These are phyloP conservation scores for Fusarium albosuccineum DNA, from an alignment of 2,329 filamentous ascomycete genomes.

Conservation along the genomic window DNA sequence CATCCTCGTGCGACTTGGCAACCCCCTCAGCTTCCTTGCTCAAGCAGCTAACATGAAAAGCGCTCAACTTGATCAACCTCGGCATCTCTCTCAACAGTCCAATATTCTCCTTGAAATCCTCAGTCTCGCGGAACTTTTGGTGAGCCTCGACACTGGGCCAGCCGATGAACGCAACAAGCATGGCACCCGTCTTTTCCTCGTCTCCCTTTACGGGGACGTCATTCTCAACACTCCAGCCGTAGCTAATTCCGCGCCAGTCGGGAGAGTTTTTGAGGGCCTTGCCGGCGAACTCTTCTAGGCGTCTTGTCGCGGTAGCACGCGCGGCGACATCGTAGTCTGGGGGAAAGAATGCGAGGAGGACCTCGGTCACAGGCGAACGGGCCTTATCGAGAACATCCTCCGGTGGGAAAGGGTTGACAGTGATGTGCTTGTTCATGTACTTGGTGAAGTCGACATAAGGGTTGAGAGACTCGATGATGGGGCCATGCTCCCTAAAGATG, in stretches of 20 bases:
- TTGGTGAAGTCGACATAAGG: constrained; percentile 33
- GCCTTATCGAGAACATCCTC: constrained; percentile 40
- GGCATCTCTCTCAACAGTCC: constrained; percentile 41
- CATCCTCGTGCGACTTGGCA: constrained; percentile 20
- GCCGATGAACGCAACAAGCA: constrained; percentile 49
- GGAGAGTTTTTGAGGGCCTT: constrained; percentile 34
- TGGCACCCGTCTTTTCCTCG: constrained; percentile 42
- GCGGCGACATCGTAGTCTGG: constrained; percentile 34
- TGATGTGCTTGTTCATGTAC: constrained; percentile 40
- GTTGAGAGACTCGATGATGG: constrained; percentile 36
- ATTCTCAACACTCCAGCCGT: constrained; percentile 51
- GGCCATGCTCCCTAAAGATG: constrained; percentile 13
- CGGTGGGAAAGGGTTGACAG: constrained; percentile 36
- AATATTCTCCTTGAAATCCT: constrained; percentile 52
- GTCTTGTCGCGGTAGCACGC: constrained; percentile 34
- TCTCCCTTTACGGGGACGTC: constrained; percentile 49
- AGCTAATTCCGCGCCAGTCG: constrained; percentile 43
- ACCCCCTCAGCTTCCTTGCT: constrained; percentile 29
- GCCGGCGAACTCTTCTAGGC: constrained; percentile 32
- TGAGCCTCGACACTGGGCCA: constrained; percentile 57
- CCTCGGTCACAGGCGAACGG: constrained; percentile 39
- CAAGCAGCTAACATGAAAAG: constrained; percentile 41
- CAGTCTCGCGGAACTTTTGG: constrained; percentile 50
- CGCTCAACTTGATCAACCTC: constrained; percentile 35
- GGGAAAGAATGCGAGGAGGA: constrained; percentile 40